Percentiles rank a stretch among this genome's conserved stretches.
Evolutionary conservation across 345 rosid genomes (phyloP).

Genomic region (Camelina neglecta): DNA sequence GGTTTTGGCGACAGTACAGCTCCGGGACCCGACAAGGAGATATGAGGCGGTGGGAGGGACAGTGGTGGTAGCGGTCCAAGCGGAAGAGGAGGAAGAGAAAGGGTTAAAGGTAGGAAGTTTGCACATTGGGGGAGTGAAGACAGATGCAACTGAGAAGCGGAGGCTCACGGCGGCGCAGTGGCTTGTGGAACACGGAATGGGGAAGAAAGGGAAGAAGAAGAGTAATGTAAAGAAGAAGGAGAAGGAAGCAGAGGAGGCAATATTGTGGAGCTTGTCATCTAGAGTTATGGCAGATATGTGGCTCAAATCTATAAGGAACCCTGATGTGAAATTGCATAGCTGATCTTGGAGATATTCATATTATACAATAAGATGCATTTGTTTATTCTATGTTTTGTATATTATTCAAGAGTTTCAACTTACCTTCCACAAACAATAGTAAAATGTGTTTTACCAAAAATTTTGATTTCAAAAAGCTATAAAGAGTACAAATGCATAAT

Average conservation of each 20-base stretch:
- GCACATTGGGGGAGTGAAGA: slow-evolving; percentile 70
- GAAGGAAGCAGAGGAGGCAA: slow-evolving; percentile 47
- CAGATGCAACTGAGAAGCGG: slow-evolving; percentile 74
- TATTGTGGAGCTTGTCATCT: slow-evolving; percentile 89
- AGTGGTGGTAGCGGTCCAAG: slow-evolving; percentile 58
- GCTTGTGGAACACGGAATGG: slow-evolving; percentile 74
- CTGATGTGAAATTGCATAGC: slow-evolving; percentile 60
- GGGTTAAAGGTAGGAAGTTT: slow-evolving; percentile 65
- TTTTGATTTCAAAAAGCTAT: neutral
- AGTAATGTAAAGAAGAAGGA: slow-evolving; percentile 61
- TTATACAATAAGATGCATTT: neutral
- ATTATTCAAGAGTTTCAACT: neutral
- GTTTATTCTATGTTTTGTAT: neutral
- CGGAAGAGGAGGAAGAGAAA: slow-evolving; percentile 52
- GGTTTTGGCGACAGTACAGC: slow-evolving; percentile 63
- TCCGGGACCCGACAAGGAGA: slow-evolving; percentile 84
- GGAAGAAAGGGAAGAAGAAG: slow-evolving; percentile 67
- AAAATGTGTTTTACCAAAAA: neutral
- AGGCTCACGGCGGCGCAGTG: slow-evolving; percentile 89
- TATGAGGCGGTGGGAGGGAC: slow-evolving; percentile 92
- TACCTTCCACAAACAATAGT: neutral
- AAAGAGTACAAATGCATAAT: neutral
- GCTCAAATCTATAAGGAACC: slow-evolving; percentile 91
- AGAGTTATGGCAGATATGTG: slow-evolving; percentile 96
- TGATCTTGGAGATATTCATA: slow-evolving; percentile 11